Percentiles rank a stretch among this genome's conserved stretches.
Conservation (phyloP, 345 rosid species). For the Cochlearia excelsa region DNA sequence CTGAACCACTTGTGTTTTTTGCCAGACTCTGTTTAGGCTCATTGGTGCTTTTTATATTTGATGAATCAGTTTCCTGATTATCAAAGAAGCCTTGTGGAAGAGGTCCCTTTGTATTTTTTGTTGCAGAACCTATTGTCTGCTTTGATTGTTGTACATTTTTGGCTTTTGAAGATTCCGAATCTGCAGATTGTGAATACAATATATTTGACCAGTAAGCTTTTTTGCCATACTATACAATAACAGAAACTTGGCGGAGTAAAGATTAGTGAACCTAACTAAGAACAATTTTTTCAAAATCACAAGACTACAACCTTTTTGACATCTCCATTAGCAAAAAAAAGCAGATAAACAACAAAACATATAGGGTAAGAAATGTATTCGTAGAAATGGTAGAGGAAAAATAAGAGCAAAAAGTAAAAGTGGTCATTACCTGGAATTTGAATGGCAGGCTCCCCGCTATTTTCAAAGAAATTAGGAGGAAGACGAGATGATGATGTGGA, state of each 20-base stretch:
- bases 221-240: not conserved
- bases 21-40: constrained; percentile 34
- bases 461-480: constrained; percentile 61
- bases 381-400: not conserved
- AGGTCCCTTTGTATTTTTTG: constrained; percentile 49
- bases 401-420: not conserved
- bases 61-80: constrained; percentile 59
- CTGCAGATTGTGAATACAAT: constrained; percentile 5
- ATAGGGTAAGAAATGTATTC: not conserved
- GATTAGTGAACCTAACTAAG: not conserved
- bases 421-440: constrained; percentile 36
- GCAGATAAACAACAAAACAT: not conserved
- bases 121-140: constrained; percentile 35
- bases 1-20: constrained; percentile 18
- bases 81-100: constrained; percentile 90
- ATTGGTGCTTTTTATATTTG: constrained; percentile 45
- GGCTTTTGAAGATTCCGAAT: constrained; percentile 8
- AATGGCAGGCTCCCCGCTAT: not conserved
- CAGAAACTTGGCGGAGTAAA: not conserved
- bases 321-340: not conserved
- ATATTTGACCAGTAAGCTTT: constrained; percentile 5
- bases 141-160: constrained; percentile 35
- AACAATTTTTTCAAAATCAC: not conserved
- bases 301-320: not conserved
- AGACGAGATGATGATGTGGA: constrained; percentile 47